Evolutionary conservation across 305 asterid species (phyloP).

Genomic region (Plantago lanceolata): DNA sequence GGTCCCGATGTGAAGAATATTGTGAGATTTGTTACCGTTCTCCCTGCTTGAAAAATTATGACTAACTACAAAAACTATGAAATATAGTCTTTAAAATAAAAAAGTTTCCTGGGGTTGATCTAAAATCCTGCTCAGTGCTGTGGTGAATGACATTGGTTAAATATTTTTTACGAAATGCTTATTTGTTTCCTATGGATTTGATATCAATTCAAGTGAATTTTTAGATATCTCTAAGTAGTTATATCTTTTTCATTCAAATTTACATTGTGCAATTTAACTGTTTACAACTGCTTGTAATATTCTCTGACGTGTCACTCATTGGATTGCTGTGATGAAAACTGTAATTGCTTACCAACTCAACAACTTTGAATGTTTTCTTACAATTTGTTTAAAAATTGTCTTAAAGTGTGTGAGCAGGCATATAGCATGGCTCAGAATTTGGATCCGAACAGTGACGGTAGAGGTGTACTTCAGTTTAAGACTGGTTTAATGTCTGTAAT

Average conservation of each 20-base stretch:
- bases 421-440: slow-evolving; percentile 87
- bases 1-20: too few relatives aligned
- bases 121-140: too few relatives aligned
- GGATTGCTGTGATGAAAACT: slow-evolving; percentile 7
- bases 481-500: slow-evolving; percentile 96
- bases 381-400: slow-evolving; percentile 11
- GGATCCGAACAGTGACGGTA: slow-evolving; percentile 92
- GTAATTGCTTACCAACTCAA: slow-evolving; percentile 8
- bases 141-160: too few relatives aligned
- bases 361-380: slow-evolving; percentile 8
- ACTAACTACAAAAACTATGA: too few relatives aligned
- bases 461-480: slow-evolving; percentile 98
- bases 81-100: too few relatives aligned
- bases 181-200: too few relatives aligned
- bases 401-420: slow-evolving; percentile 95
- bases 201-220: too few relatives aligned
- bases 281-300: slow-evolving; percentile 5
- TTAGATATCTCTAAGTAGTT: background rate
- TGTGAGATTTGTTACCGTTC: too few relatives aligned
- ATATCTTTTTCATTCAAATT: background rate
- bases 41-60: too few relatives aligned
- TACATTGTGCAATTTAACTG: slow-evolving; percentile 12
- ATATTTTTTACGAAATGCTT: too few relatives aligned
- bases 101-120: too few relatives aligned
- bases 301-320: background rate